A percentile compares a stretch with the other conserved stretches of the same genome.
These are phyloP conservation scores for Aspergillus ostianus DNA, from an alignment of 495 filamentous ascomycete species.

Conservation along the genomic window DNA sequence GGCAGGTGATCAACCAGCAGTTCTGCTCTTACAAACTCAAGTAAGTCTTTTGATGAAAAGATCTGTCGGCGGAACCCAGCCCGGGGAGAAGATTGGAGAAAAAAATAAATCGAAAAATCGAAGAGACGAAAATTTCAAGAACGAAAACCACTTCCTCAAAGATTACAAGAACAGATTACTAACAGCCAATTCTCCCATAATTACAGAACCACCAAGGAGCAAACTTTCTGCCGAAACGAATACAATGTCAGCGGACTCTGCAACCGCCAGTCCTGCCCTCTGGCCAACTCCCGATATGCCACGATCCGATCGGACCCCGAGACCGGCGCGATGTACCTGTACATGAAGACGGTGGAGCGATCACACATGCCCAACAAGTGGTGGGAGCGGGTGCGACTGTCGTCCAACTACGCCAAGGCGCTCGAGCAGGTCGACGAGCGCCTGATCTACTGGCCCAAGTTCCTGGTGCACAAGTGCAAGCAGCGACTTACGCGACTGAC, in stretches of 20 bases:
- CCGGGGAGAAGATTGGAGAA: conserved; percentile 5
- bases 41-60: conserved; percentile 44
- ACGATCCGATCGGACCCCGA: conserved; percentile 82
- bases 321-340: conserved; percentile 85
- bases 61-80: conserved; percentile 1
- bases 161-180: neutral
- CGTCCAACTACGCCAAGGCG: conserved; percentile 84
- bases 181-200: neutral
- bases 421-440: conserved; percentile 84
- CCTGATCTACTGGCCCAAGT: conserved; percentile 95
- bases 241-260: conserved; percentile 94
- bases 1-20: conserved; percentile 93
- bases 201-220: conserved; percentile 77
- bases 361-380: conserved; percentile 86
- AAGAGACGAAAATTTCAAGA: conserved; percentile 4
- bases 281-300: conserved; percentile 94
- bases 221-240: conserved; percentile 96
- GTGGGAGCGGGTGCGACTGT: conserved; percentile 93
- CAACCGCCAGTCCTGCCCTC: conserved; percentile 90
- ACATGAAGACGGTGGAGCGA: conserved; percentile 95
- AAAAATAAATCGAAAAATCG: no score
- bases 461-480: conserved; percentile 94
- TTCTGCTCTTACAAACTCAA: conserved; percentile 98
- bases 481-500: conserved; percentile 92
- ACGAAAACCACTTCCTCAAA: no score